Evolutionary conservation across 1,284 basidiomycete species (phyloP).

Genomic region (Puccinia coronata): DNA sequence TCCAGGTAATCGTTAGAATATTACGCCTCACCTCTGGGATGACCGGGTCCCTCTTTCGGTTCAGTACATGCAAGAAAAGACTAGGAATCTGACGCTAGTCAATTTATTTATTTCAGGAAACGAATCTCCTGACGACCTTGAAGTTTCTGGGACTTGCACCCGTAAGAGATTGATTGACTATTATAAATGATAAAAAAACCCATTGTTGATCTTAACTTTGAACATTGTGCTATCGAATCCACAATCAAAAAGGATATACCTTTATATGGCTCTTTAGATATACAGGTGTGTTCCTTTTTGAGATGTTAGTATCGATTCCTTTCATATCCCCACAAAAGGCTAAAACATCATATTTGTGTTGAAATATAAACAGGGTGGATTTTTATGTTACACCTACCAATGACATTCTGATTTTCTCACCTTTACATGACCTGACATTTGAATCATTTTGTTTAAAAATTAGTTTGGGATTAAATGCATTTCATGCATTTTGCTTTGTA

Average conservation of each 20-base stretch:
- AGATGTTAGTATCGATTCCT: too few species aligned
- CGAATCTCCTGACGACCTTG: constrained; percentile 30
- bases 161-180: background rate
- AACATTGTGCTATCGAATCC: background rate
- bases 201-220: background rate
- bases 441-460: background rate
- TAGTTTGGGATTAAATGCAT: too few species aligned
- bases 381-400: constrained; percentile 22
- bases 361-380: constrained; percentile 13
- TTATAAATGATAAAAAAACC: too few species aligned
- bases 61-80: background rate
- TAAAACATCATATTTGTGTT: too few species aligned
- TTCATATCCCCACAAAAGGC: too few species aligned
- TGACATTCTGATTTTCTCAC: background rate
- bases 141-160: constrained; percentile 45
- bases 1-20: background rate
- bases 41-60: background rate
- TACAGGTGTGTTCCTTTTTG: constrained; percentile 1
- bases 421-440: too few species aligned
- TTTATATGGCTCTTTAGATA: constrained; percentile 37
- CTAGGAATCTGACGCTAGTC: background rate
- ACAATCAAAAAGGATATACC: constrained; percentile 34
- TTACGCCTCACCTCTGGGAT: background rate
- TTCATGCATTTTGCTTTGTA: too few species aligned
- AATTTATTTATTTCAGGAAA: constrained; percentile 10